Evolutionary conservation across 2,329 filamentous ascomycete species (phyloP).

Genomic region (Xylariaceae sp.): DNA sequence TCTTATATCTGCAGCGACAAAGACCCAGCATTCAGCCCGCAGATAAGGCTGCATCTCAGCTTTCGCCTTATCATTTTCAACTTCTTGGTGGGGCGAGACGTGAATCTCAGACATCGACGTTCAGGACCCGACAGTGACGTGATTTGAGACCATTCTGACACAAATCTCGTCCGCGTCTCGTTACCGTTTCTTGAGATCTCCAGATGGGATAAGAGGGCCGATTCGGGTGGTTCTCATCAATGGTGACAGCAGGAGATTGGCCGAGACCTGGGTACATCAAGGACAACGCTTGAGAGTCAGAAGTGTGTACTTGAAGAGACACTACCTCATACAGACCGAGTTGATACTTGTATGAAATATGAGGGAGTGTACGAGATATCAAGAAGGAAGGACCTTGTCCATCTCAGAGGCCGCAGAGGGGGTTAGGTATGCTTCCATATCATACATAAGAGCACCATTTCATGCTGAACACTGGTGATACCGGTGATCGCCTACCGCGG

Average conservation of each 20-base stretch:
- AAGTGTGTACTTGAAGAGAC: too few relatives aligned
- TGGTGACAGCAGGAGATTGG: neutral
- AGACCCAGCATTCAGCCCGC: conserved; percentile 2
- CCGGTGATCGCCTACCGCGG: neutral
- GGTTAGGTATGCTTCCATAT: neutral
- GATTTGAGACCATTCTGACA: neutral
- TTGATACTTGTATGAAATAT: too few relatives aligned
- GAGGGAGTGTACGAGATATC: neutral
- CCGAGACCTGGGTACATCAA: neutral
- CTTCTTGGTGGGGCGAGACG: conserved; percentile 9
- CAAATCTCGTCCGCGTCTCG: neutral
- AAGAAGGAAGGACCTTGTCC: neutral
- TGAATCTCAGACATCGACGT: neutral
- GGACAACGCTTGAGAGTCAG: neutral
- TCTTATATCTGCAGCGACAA: neutral
- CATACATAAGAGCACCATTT: neutral
- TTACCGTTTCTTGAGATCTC: neutral
- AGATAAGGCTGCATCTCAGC: conserved; percentile 13
- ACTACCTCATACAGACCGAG: too few relatives aligned
- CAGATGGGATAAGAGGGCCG: neutral
- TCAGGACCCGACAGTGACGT: neutral
- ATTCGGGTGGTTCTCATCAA: neutral
- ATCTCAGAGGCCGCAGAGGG: neutral
- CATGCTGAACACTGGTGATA: neutral
- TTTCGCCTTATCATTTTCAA: conserved; percentile 6